phyloP scores from a whole-genome alignment of 2,329 filamentous ascomycete genomes.

The Blumeria graminis region DNA sequence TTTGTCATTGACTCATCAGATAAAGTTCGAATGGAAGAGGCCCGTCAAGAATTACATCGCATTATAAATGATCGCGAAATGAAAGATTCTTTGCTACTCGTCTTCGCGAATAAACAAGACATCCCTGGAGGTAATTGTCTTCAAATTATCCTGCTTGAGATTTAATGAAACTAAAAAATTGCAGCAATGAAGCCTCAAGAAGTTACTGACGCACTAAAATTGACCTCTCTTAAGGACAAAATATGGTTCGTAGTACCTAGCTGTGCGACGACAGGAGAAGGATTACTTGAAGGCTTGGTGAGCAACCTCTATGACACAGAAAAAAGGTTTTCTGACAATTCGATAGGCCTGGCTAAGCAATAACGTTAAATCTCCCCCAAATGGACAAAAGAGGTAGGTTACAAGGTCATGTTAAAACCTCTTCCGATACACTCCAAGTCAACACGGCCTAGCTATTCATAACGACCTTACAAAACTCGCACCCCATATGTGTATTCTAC shows the following conservation, averaged over 20 bases:
- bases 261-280: constrained; percentile 60
- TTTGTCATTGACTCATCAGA: constrained; percentile 97
- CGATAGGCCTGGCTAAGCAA: constrained; percentile 50
- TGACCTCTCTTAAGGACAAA: constrained; percentile 58
- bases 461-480: no score
- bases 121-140: constrained; percentile 42
- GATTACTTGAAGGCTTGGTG: constrained; percentile 56
- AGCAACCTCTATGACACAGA: constrained; percentile 10
- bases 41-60: constrained; percentile 75
- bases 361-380: constrained; percentile 46
- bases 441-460: no score
- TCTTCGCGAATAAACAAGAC: constrained; percentile 99
- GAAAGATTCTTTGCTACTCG: constrained; percentile 78
- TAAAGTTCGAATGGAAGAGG: constrained; percentile 75
- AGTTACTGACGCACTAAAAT: constrained; percentile 53
- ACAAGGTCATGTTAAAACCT: no score
- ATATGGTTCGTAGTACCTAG: constrained; percentile 69
- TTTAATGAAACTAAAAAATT: constrained; percentile 1
- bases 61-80: constrained; percentile 97
- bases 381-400: constrained; percentile 2
- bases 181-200: constrained; percentile 57
- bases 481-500: no score
- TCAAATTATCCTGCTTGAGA: neutral
- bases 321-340: neutral
- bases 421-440: no score